phyloP scores from a whole-genome alignment of 495 filamentous ascomycete genomes.

The Amphirosellinia nigrospora region DNA sequence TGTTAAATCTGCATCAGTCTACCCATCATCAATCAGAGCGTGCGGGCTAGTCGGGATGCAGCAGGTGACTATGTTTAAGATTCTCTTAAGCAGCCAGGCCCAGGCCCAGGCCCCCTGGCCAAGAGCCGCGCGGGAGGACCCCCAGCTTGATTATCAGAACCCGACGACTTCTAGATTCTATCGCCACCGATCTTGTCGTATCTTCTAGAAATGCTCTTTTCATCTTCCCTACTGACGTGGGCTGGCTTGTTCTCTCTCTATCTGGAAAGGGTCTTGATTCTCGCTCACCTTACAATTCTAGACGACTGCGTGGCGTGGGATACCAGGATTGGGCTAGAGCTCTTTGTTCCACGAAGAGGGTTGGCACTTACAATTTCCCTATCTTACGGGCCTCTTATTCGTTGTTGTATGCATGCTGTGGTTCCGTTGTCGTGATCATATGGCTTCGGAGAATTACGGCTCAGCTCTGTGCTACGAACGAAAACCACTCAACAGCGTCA shows the following conservation, averaged over 20 bases:
- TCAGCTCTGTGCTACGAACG: background rate
- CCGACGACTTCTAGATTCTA: background rate
- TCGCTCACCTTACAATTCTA: background rate
- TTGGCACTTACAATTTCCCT: background rate
- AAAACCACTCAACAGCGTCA: background rate
- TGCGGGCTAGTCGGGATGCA: slow-evolving; percentile 4
- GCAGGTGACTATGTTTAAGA: slow-evolving; percentile 10
- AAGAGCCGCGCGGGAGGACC: background rate
- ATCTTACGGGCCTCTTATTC: background rate
- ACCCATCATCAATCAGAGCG: background rate
- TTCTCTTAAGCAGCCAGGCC: background rate
- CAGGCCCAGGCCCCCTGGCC: too few relatives aligned
- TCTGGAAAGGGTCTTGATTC: background rate
- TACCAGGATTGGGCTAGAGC: background rate
- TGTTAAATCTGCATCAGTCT: background rate
- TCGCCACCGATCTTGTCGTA: background rate
- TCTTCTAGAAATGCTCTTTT: background rate
- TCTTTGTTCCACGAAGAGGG: background rate
- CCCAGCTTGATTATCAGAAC: background rate
- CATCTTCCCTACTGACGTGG: background rate
- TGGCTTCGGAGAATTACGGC: background rate
- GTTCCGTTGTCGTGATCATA: background rate
- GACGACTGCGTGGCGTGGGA: background rate
- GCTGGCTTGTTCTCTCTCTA: background rate
- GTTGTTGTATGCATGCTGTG: background rate